phyloP scores from a whole-genome alignment of 192 early-diverging fungal species.

The Coemansia sp. region DNA sequence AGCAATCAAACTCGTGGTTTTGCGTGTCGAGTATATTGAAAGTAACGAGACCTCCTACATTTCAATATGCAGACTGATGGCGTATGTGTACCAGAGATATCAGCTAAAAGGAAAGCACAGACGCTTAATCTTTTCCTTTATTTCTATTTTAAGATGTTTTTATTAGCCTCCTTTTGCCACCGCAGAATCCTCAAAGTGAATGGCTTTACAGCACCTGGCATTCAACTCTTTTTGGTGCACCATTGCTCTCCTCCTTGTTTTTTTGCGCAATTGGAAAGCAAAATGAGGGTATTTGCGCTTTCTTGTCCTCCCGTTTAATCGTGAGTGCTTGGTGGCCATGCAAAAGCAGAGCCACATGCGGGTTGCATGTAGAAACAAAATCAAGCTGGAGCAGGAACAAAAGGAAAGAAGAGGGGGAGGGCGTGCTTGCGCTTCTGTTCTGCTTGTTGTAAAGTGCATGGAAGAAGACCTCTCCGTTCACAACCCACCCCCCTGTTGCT shows the following conservation, averaged over 20 bases:
- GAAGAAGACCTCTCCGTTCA: background rate
- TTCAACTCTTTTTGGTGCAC: background rate
- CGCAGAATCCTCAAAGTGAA: too few species aligned
- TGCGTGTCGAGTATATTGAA: background rate
- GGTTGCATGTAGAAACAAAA: constrained; percentile 9
- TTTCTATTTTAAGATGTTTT: background rate
- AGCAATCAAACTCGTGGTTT: background rate
- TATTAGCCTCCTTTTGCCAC: too few species aligned
- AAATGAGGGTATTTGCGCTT: constrained; percentile 2
- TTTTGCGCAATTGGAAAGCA: background rate
- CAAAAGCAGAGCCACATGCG: constrained; percentile 12
- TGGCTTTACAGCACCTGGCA: too few species aligned
- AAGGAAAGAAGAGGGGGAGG: background rate
- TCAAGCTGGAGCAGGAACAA: background rate
- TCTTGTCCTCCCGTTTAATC: background rate
- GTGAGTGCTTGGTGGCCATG: background rate
- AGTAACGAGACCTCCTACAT: background rate
- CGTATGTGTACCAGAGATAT: background rate
- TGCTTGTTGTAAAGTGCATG: background rate
- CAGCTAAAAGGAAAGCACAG: constrained; percentile 2
- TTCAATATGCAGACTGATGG: constrained; percentile 1
- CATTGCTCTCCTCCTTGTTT: background rate
- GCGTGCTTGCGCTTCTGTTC: too few species aligned
- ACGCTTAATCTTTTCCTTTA: background rate
- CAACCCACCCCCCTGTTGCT: background rate